These are phyloP conservation scores for Penicillium simplicissimum DNA, from an alignment of 495 filamentous ascomycete genomes.

Conservation along the genomic window DNA sequence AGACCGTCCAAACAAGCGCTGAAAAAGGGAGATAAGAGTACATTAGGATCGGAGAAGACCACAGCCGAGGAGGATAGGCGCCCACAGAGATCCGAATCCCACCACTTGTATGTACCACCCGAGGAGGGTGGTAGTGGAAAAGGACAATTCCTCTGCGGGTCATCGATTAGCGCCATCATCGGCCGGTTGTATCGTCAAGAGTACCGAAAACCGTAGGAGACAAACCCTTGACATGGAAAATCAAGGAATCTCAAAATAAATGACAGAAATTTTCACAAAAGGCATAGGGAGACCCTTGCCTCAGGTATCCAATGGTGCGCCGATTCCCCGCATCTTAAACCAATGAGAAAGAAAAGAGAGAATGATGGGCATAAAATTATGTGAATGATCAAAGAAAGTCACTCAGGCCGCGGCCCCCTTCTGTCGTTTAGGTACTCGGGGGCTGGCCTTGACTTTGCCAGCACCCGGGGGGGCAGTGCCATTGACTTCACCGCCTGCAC, in stretches of 20 bases:
- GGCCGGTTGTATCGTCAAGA: slow-evolving; percentile 29
- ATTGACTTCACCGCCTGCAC: slow-evolving; percentile 47
- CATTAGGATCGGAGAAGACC: slow-evolving; percentile 32
- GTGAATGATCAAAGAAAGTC: slow-evolving; percentile 7
- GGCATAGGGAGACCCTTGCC: slow-evolving; percentile 23
- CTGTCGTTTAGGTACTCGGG: slow-evolving; percentile 56
- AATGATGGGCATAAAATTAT: slow-evolving; percentile 11
- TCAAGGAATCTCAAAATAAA: slow-evolving; percentile 22
- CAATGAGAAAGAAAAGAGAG: slow-evolving; percentile 21
- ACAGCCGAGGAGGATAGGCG: slow-evolving; percentile 16
- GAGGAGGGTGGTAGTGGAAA: background rate
- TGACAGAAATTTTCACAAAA: slow-evolving; percentile 24
- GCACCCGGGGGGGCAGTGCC: slow-evolving; percentile 41
- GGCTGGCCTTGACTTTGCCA: slow-evolving; percentile 58
- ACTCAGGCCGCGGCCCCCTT: slow-evolving; percentile 44
- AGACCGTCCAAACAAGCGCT: slow-evolving; percentile 35
- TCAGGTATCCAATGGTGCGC: slow-evolving; percentile 39
- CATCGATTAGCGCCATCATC: slow-evolving; percentile 26
- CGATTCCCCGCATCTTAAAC: slow-evolving; percentile 36
- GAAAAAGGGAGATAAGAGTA: slow-evolving; percentile 40
- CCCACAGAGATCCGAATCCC: slow-evolving; percentile 1
- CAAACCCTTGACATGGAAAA: slow-evolving; percentile 24
- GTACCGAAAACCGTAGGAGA: slow-evolving; percentile 22
- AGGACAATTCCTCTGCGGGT: slow-evolving; percentile 3
- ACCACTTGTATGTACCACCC: slow-evolving; percentile 5